phyloP scores from a whole-genome alignment of 768 basidiomycete genomes.

The Scleroderma citrinum region DNA sequence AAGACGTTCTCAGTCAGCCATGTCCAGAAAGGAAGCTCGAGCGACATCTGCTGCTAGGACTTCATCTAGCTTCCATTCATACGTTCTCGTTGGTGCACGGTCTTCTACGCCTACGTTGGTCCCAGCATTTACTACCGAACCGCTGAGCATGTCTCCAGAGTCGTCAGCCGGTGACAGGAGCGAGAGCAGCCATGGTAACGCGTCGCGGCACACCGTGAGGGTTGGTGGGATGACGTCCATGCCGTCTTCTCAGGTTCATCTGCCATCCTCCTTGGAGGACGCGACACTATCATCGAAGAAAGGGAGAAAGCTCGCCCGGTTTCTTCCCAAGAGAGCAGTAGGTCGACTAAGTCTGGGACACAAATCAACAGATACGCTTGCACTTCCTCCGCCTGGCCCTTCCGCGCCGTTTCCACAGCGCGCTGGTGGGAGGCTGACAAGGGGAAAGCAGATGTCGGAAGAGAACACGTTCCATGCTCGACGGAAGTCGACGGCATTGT shows the following conservation, averaged over 20 bases:
- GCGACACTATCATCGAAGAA: slow-evolving; percentile 17
- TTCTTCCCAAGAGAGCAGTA: slow-evolving; percentile 28
- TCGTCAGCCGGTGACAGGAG: slow-evolving; percentile 19
- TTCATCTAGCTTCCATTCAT: slow-evolving; percentile 24
- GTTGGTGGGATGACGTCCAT: slow-evolving; percentile 14
- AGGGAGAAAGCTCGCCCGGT: slow-evolving; percentile 22
- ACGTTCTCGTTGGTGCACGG: slow-evolving; percentile 15
- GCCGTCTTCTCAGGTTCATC: slow-evolving; percentile 23
- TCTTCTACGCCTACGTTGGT: slow-evolving; percentile 20
- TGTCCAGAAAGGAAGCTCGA: slow-evolving; percentile 28
- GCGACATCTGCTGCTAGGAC: slow-evolving; percentile 20
- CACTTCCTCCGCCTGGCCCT: slow-evolving; percentile 16
- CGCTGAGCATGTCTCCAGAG: slow-evolving; percentile 20
- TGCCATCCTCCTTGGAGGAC: slow-evolving; percentile 21
- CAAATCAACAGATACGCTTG: slow-evolving; percentile 22
- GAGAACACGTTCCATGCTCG: slow-evolving; percentile 31
- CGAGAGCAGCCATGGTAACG: slow-evolving; percentile 23
- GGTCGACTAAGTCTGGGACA: slow-evolving; percentile 24
- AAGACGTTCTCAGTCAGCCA: slow-evolving; percentile 29
- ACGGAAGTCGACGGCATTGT: slow-evolving; percentile 30
- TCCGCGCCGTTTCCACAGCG: slow-evolving; percentile 24
- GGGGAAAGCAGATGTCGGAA: slow-evolving; percentile 20
- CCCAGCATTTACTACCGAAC: slow-evolving; percentile 19
- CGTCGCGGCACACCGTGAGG: slow-evolving; percentile 10
- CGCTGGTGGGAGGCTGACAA: slow-evolving; percentile 19